Percentiles rank a stretch among this genome's conserved stretches.
Evolutionary conservation across 345 rosid species (phyloP).

Genomic region (Trapa incisa): DNA sequence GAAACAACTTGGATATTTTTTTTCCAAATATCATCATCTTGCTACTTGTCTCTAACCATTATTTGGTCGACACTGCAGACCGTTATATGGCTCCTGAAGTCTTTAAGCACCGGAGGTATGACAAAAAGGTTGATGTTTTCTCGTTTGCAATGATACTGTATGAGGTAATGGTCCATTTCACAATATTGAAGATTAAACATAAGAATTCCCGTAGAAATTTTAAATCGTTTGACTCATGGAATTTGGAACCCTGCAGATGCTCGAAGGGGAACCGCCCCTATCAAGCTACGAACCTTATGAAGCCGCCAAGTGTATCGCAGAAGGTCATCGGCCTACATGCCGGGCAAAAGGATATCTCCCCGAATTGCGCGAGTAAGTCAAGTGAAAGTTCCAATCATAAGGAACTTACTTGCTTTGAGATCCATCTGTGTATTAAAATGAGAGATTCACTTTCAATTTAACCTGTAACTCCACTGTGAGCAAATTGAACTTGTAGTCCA

Average conservation of each 20-base stretch:
- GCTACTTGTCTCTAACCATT: conserved; percentile 6
- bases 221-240: conserved; percentile 7
- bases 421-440: neutral
- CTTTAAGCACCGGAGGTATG: conserved; percentile 88
- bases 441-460: neutral
- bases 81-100: conserved; percentile 99
- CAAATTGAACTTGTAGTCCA: neutral
- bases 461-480: neutral
- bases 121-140: conserved; percentile 98
- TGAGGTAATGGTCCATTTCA: conserved; percentile 42
- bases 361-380: conserved; percentile 75
- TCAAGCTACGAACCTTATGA: conserved; percentile 80
- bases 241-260: conserved; percentile 48
- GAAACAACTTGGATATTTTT: neutral
- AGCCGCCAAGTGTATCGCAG: conserved; percentile 87
- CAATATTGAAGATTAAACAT: neutral
- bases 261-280: conserved; percentile 91
- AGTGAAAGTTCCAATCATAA: conserved; percentile 3
- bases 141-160: conserved; percentile 94
- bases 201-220: conserved; percentile 8
- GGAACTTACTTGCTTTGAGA: neutral
- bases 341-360: conserved; percentile 63
- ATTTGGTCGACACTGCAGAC: conserved; percentile 34
- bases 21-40: neutral
- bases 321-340: conserved; percentile 75